phyloP scores from a whole-genome alignment of 257 asterid species.

The Solanum pinnatisectum region DNA sequence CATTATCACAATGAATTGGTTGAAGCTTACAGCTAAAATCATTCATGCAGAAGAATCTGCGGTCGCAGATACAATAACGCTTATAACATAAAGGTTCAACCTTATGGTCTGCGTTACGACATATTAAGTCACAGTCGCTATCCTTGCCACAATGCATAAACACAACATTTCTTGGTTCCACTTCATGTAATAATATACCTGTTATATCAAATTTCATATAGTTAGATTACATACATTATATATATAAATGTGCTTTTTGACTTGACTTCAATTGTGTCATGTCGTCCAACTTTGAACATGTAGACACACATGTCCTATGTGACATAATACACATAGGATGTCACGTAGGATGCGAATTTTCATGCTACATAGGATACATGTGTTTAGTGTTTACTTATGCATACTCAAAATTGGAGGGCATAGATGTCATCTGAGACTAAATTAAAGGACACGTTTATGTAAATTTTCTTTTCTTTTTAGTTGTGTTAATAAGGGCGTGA shows the following conservation, averaged over 20 bases:
- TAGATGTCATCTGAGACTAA: background rate
- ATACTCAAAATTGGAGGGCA: too few relatives aligned
- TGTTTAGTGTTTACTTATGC: background rate
- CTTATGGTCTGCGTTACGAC: background rate
- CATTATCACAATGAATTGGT: background rate
- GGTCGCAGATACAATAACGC: background rate
- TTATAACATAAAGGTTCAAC: background rate
- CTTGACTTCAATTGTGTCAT: background rate
- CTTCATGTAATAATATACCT: background rate
- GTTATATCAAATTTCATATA: background rate
- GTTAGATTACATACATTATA: background rate
- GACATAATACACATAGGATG: background rate
- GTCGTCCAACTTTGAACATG: background rate
- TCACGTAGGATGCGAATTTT: too few relatives aligned
- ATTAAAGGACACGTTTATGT: too few relatives aligned
- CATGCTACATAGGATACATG: background rate
- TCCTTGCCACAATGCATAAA: background rate
- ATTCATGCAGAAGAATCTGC: background rate
- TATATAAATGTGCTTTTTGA: too few relatives aligned
- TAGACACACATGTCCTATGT: too few relatives aligned
- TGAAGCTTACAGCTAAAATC: background rate
- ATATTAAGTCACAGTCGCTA: background rate
- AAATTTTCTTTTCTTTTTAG: too few relatives aligned
- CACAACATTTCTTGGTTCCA: background rate
- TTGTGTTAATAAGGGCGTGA: background rate